A percentile compares a stretch with the other conserved stretches of the same genome.
Evolutionary conservation across 805 yeast species (phyloP).

Genomic region (Lachancea cidri): DNA sequence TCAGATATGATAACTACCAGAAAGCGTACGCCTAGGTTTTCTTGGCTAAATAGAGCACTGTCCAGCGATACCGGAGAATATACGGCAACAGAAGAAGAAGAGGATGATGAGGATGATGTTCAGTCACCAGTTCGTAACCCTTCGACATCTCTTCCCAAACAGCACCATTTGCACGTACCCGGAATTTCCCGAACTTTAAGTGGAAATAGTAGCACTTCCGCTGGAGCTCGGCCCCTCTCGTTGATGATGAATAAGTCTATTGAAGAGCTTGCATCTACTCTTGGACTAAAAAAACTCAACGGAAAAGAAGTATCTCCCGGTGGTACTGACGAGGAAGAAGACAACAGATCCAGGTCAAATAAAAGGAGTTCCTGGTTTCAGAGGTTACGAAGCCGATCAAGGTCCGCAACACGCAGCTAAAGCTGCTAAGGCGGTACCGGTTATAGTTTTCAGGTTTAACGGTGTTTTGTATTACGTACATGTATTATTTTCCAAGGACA

Average conservation of each 20-base stretch:
- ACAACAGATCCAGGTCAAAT: slow-evolving; percentile 21
- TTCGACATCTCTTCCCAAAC: slow-evolving; percentile 15
- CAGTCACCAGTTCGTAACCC: slow-evolving; percentile 17
- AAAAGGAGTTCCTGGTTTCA: slow-evolving; percentile 43
- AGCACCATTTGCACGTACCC: slow-evolving; percentile 10
- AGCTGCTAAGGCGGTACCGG: slow-evolving; percentile 6
- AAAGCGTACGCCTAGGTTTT: slow-evolving; percentile 23
- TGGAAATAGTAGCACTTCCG: slow-evolving; percentile 21
- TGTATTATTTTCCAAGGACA: not conserved
- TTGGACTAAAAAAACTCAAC: slow-evolving; percentile 5
- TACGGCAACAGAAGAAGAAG: slow-evolving; percentile 29
- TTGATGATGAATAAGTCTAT: slow-evolving; percentile 14
- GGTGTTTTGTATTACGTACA: slow-evolving; percentile 4
- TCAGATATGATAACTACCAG: slow-evolving; percentile 30
- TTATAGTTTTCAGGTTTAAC: slow-evolving; percentile 11
- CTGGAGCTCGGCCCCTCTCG: slow-evolving; percentile 9
- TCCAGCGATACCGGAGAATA: slow-evolving; percentile 29
- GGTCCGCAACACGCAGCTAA: slow-evolving; percentile 18
- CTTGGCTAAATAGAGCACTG: slow-evolving; percentile 29
- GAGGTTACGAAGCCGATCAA: slow-evolving; percentile 37
- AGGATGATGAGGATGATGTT: slow-evolving; percentile 22
- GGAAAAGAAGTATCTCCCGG: slow-evolving; percentile 4
- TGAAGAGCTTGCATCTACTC: slow-evolving; percentile 17
- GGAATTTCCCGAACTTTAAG: slow-evolving; percentile 18
- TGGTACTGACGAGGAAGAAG: slow-evolving; percentile 13